Conservation (phyloP, 1,284 basidiomycete species). For the Thecaphora thlaspeos region DNA sequence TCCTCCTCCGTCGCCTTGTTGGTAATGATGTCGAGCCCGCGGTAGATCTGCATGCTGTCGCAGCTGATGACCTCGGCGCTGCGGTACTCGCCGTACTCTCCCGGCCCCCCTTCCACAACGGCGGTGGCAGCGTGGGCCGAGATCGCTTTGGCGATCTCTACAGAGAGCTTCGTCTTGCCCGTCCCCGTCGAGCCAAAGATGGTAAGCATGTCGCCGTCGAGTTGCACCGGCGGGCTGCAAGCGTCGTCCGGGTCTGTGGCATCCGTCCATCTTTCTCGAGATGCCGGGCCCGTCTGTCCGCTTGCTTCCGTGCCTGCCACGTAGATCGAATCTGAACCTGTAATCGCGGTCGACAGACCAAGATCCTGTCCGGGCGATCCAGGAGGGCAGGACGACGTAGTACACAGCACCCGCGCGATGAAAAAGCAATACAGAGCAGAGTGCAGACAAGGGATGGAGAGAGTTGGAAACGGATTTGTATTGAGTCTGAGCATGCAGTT, state of each 20-base stretch:
- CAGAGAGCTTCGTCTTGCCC: constrained; percentile 89
- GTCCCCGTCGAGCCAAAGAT: constrained; percentile 95
- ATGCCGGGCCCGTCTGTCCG: too few relatives aligned
- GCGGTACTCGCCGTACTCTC: constrained; percentile 2
- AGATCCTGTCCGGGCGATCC: too few relatives aligned
- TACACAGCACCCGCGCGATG: too few relatives aligned
- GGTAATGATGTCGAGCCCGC: constrained; percentile 89
- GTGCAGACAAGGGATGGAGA: not conserved
- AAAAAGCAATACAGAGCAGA: not conserved
- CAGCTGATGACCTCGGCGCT: constrained; percentile 75
- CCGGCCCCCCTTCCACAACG: too few relatives aligned
- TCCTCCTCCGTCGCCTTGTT: constrained; percentile 84
- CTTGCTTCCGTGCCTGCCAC: too few relatives aligned
- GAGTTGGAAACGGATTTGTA: not conserved
- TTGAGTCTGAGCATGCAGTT: constrained; percentile 2
- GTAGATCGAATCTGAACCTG: constrained; percentile 7
- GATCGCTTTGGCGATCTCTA: constrained; percentile 75
- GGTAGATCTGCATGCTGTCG: constrained; percentile 97
- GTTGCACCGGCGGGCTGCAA: too few relatives aligned
- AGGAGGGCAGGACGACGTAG: too few relatives aligned
- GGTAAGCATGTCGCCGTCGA: constrained; percentile 62
- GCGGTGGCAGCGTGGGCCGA: too few relatives aligned
- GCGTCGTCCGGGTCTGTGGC: too few relatives aligned
- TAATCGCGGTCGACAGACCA: too few relatives aligned
- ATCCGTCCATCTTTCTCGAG: too few relatives aligned